Percentiles rank a stretch among this genome's conserved stretches.
phyloP scores from a whole-genome alignment of 2,329 filamentous ascomycete species.

The Phialophora macrospora region DNA sequence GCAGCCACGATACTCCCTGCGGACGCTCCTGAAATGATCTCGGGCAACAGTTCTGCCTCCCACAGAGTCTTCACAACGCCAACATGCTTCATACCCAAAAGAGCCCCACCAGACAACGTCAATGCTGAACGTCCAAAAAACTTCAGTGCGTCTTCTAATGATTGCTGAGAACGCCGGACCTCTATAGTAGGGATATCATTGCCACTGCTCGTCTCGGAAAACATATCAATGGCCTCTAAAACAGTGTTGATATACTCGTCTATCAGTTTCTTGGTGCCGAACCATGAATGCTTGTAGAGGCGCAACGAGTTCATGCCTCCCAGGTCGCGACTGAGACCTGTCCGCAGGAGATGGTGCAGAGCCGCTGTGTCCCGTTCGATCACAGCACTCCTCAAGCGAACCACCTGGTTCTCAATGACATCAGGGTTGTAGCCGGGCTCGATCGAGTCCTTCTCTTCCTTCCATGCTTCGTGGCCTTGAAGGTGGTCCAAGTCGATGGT shows the following conservation, averaged over 20 bases:
- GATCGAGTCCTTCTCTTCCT: conserved; percentile 63
- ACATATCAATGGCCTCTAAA: conserved; percentile 70
- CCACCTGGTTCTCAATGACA: conserved; percentile 71
- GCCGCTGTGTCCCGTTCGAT: conserved; percentile 70
- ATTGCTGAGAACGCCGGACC: conserved; percentile 30
- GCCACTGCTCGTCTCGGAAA: conserved; percentile 66
- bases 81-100: conserved; percentile 90
- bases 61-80: conserved; percentile 83
- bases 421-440: conserved; percentile 71
- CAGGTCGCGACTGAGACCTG: conserved; percentile 76
- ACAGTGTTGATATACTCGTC: conserved; percentile 85
- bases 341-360: conserved; percentile 82
- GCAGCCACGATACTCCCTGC: conserved; percentile 85
- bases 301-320: conserved; percentile 84
- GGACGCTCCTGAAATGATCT: conserved; percentile 85
- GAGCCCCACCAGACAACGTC: conserved; percentile 81
- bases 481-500: conserved; percentile 78
- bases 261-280: conserved; percentile 84
- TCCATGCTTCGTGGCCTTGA: conserved; percentile 83
- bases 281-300: conserved; percentile 81
- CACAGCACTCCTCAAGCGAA: conserved; percentile 75
- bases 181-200: conserved; percentile 28
- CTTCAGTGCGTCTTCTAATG: conserved; percentile 35
- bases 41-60: conserved; percentile 74
- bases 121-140: conserved; percentile 73